Conservation (phyloP, 257 asterid species). For the Solanum megistacrolobum region DNA sequence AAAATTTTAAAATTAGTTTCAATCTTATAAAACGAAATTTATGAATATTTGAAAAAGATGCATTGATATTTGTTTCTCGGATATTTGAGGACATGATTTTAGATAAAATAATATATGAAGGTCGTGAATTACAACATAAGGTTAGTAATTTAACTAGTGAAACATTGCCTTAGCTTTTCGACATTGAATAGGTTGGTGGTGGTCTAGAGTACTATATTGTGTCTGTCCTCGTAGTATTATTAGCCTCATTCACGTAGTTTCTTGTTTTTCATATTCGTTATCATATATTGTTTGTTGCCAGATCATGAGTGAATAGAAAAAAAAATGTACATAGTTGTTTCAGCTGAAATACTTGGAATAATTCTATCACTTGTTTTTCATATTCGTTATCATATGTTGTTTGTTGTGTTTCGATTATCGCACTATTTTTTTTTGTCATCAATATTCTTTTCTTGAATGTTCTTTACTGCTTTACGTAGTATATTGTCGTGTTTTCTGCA, state of each 20-base stretch:
- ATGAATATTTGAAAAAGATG: not conserved
- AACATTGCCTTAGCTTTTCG: not conserved
- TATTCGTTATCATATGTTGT: not conserved
- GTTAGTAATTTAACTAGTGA: too few species aligned
- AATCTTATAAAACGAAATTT: not conserved
- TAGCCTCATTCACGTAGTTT: not conserved
- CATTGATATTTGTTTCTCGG: not conserved
- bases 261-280: not conserved
- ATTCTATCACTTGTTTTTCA: too few species aligned
- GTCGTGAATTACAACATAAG: accelerated
- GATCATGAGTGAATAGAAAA: too few species aligned
- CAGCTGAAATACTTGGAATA: too few species aligned
- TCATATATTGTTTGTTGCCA: not conserved
- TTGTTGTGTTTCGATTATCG: not conserved
- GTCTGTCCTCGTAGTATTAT: not conserved
- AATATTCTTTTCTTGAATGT: not conserved
- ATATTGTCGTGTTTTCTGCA: not conserved
- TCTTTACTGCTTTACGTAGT: not conserved
- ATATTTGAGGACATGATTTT: not conserved
- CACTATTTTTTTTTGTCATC: not conserved
- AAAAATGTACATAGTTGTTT: too few species aligned
- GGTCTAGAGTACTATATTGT: not conserved
- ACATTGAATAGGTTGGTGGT: not conserved
- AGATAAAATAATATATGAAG: not conserved
- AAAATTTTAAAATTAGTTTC: not conserved